Evolutionary conservation across 2,329 filamentous ascomycete species (phyloP).

Genomic region (Xylariaceae sp.): DNA sequence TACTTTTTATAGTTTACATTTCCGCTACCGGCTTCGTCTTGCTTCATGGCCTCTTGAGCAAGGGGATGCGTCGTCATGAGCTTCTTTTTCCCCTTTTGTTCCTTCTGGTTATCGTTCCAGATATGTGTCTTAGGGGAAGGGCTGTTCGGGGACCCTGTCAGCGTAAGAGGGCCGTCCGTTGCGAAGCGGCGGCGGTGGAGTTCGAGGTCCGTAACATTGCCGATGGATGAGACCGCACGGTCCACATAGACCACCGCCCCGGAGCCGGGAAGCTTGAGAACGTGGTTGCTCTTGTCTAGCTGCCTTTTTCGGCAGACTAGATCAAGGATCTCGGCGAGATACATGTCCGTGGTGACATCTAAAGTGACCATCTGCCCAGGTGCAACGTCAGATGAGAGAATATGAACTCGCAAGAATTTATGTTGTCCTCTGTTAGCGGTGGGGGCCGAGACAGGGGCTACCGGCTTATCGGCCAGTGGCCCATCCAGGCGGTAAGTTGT

Average conservation of each 20-base stretch:
- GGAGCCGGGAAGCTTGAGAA: slow-evolving; percentile 75
- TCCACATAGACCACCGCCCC: slow-evolving; percentile 77
- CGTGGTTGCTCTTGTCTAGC: slow-evolving; percentile 77
- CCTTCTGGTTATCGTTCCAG: slow-evolving; percentile 47
- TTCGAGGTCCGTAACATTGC: slow-evolving; percentile 74
- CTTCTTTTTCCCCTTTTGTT: slow-evolving; percentile 57
- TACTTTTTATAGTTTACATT: slow-evolving; percentile 72
- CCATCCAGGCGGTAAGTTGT: slow-evolving; percentile 60
- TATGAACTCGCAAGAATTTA: slow-evolving; percentile 72
- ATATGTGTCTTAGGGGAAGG: slow-evolving; percentile 68
- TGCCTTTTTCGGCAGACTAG: slow-evolving; percentile 76
- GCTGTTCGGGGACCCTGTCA: slow-evolving; percentile 69
- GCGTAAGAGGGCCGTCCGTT: slow-evolving; percentile 70
- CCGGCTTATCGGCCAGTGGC: slow-evolving; percentile 59
- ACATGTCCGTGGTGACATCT: slow-evolving; percentile 79
- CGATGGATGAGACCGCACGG: slow-evolving; percentile 77
- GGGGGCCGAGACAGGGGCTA: slow-evolving; percentile 47
- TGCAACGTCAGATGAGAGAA: slow-evolving; percentile 68
- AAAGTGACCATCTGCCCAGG: slow-evolving; percentile 75
- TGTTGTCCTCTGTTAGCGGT: slow-evolving; percentile 62
- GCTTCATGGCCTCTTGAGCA: slow-evolving; percentile 63
- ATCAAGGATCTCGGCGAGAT: slow-evolving; percentile 80
- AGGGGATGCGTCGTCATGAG: slow-evolving; percentile 66
- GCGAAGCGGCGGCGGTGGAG: slow-evolving; percentile 75
- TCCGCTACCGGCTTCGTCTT: slow-evolving; percentile 56